Conservation (phyloP, 495 filamentous ascomycete genomes). For the Lophiotrema nucula region DNA sequence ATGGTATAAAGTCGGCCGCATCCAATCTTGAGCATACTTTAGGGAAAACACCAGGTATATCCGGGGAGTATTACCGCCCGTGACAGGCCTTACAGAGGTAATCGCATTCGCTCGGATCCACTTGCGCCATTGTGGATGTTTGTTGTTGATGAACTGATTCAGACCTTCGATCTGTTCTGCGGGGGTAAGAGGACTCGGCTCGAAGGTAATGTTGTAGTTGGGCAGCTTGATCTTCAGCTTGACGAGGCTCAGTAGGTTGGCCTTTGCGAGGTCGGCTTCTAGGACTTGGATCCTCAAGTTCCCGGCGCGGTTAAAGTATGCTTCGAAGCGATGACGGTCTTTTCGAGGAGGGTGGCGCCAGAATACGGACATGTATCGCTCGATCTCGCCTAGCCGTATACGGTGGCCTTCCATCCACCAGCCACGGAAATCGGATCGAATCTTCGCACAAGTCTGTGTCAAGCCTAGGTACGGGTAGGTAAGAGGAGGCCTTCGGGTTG, state of each 20-base stretch:
- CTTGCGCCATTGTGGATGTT: constrained; percentile 1
- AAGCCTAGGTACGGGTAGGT: constrained; percentile 12
- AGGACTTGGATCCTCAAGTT: neutral
- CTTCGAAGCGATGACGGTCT: neutral
- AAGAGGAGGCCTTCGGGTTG: neutral
- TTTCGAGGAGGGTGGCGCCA: neutral
- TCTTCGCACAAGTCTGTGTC: neutral
- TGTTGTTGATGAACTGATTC: constrained; percentile 6
- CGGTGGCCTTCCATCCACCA: constrained; percentile 15
- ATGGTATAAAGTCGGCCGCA: too few relatives aligned
- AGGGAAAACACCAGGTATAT: too few relatives aligned
- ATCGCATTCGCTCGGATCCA: constrained; percentile 1
- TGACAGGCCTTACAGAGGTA: neutral
- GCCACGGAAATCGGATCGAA: constrained; percentile 6
- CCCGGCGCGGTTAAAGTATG: constrained; percentile 4
- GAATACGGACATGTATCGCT: constrained; percentile 7
- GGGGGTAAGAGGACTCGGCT: neutral
- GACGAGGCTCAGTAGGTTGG: neutral
- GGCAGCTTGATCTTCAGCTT: constrained; percentile 5
- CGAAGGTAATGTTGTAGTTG: constrained; percentile 6
- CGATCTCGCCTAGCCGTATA: neutral
- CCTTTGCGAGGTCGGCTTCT: neutral
- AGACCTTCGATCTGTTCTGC: neutral
- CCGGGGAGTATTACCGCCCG: neutral
- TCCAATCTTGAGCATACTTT: too few relatives aligned